A percentile compares a stretch with the other conserved stretches of the same genome.
phyloP scores from a whole-genome alignment of 495 filamentous ascomycete genomes.

The Podospora australis region DNA sequence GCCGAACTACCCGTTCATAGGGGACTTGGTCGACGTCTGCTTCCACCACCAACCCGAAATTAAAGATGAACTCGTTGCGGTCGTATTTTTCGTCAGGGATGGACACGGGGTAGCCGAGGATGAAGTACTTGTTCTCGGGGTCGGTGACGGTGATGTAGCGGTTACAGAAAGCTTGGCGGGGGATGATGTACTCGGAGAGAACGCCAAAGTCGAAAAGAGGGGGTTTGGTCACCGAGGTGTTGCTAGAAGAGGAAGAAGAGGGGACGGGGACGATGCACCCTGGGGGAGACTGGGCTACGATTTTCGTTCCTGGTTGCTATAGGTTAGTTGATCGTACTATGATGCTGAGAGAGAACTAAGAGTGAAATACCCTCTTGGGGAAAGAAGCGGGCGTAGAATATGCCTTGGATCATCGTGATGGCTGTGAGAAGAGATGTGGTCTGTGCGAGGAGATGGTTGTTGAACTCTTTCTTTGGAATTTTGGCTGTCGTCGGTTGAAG shows the following conservation, averaged over 20 bases:
- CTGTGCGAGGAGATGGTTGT: background rate
- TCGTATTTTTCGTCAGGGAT: slow-evolving; percentile 69
- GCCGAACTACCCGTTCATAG: slow-evolving; percentile 77
- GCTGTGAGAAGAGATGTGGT: background rate
- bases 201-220: slow-evolving; percentile 77
- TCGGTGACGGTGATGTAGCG: slow-evolving; percentile 73
- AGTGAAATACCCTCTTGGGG: slow-evolving; percentile 68
- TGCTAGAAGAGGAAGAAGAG: slow-evolving; percentile 27
- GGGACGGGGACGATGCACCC: slow-evolving; percentile 61
- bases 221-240: slow-evolving; percentile 38
- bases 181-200: slow-evolving; percentile 85
- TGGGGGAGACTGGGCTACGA: slow-evolving; percentile 67
- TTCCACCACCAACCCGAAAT: slow-evolving; percentile 79
- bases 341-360: background rate
- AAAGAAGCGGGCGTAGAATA: slow-evolving; percentile 94
- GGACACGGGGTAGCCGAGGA: slow-evolving; percentile 85
- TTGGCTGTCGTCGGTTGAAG: background rate
- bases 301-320: slow-evolving; percentile 58
- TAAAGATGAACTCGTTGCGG: slow-evolving; percentile 97
- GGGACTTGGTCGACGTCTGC: slow-evolving; percentile 56
- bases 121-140: slow-evolving; percentile 63
- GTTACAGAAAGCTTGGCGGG: slow-evolving; percentile 84
- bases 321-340: background rate
- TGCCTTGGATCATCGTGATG: slow-evolving; percentile 73
- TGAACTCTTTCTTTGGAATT: background rate